Percentiles rank a stretch among this genome's conserved stretches.
Evolutionary conservation across 177 flowering plant genomes (phyloP).

Genomic region (Vitis hybrid): DNA sequence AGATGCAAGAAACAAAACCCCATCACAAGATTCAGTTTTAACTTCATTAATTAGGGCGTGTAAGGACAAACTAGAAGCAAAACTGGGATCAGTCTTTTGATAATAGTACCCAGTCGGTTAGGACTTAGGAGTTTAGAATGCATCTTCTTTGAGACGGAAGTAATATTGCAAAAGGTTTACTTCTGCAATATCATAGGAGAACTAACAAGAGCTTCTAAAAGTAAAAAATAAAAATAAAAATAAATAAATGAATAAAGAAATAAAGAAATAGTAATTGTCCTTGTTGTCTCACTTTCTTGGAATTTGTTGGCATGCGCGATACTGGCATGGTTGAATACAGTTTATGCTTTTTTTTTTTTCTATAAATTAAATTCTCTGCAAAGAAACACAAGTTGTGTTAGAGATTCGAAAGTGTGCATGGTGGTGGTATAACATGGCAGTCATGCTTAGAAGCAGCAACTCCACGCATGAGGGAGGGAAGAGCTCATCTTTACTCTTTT

Average conservation of each 20-base stretch:
- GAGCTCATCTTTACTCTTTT: slow-evolving; percentile 11
- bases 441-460: not conserved
- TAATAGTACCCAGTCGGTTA: no score
- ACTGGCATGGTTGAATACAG: not conserved
- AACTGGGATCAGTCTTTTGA: no score
- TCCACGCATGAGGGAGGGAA: slow-evolving; percentile 16
- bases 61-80: no score
- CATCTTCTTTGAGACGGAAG: no score
- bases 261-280: not conserved
- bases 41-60: no score
- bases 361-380: slow-evolving; percentile 1
- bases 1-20: no score
- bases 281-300: slow-evolving; percentile 40
- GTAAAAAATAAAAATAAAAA: not conserved
- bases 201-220: not conserved
- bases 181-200: no score
- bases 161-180: no score
- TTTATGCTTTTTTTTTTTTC: not conserved
- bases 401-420: slow-evolving; percentile 8
- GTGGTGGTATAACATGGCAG: not conserved
- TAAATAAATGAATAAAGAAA: not conserved
- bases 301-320: slow-evolving; percentile 50
- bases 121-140: no score
- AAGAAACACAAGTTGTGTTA: not conserved
- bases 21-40: no score